phyloP scores from a whole-genome alignment of 257 asterid genomes.

The Solanum megistacrolobum region DNA sequence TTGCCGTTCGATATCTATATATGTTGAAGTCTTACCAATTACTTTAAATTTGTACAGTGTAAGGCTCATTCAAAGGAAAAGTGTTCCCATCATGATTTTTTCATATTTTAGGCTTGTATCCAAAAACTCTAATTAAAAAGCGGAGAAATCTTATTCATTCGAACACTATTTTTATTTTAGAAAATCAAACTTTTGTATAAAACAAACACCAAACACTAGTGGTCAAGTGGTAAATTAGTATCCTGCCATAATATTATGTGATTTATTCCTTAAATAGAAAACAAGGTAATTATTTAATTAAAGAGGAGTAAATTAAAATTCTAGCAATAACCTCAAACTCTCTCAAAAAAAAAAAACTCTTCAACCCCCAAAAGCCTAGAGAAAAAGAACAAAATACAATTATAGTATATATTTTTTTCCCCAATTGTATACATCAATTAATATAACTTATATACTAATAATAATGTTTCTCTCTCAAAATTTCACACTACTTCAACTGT shows the following conservation, averaged over 20 bases:
- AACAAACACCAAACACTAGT: too few species aligned
- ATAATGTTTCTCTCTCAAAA: neutral
- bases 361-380: neutral
- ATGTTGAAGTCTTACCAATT: neutral
- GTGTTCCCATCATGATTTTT: neutral
- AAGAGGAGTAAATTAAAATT: neutral
- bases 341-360: neutral
- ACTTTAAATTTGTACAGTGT: neutral
- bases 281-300: neutral
- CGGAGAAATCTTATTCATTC: neutral
- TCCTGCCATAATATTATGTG: neutral
- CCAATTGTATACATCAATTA: neutral
- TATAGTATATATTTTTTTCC: neutral
- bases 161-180: neutral
- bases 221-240: neutral
- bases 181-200: neutral
- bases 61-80: neutral
- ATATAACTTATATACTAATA: neutral
- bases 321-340: neutral
- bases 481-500: slow-evolving; percentile 58
- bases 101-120: neutral
- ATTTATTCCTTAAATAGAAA: neutral
- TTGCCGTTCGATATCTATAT: neutral
- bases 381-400: neutral
- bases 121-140: neutral